Evolutionary conservation across 108 stramenopile species (phyloP).

Genomic region (Cylindrotheca fusiformis): DNA sequence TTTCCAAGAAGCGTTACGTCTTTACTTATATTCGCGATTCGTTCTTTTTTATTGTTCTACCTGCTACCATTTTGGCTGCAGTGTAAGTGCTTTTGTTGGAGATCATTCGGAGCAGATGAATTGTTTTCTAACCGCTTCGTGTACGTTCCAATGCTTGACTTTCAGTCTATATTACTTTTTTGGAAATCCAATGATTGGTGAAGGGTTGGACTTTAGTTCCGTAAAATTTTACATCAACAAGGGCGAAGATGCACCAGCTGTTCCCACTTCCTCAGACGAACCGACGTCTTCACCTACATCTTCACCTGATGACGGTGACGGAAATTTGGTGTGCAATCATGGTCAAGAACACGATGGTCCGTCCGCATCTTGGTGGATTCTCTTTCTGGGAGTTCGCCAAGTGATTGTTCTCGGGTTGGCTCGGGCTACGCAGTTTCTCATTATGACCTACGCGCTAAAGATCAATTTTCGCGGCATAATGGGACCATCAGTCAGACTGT

Average conservation of each 20-base stretch:
- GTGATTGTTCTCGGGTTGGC: conserved; percentile 38
- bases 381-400: conserved; percentile 34
- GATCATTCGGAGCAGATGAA: no score
- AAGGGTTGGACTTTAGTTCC: not conserved
- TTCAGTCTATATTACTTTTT: not conserved
- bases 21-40: not conserved
- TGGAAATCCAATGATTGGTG: not conserved
- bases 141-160: no score
- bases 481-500: conserved; percentile 26
- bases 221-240: not conserved
- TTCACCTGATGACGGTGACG: no score
- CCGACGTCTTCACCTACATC: no score
- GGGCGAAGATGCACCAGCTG: no score
- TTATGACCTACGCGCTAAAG: conserved; percentile 34
- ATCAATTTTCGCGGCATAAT: conserved; percentile 11
- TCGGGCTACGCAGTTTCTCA: conserved; percentile 14
- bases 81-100: not conserved
- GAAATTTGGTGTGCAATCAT: no score
- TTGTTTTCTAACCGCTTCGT: no score
- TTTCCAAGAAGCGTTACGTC: not conserved
- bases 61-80: not conserved
- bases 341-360: conserved; percentile 3
- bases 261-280: no score
- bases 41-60: not conserved
- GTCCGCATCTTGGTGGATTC: conserved; percentile 45